phyloP scores from a whole-genome alignment of 176 grass and related monocot genomes.

The Dendrocalamus sinicus region DNA sequence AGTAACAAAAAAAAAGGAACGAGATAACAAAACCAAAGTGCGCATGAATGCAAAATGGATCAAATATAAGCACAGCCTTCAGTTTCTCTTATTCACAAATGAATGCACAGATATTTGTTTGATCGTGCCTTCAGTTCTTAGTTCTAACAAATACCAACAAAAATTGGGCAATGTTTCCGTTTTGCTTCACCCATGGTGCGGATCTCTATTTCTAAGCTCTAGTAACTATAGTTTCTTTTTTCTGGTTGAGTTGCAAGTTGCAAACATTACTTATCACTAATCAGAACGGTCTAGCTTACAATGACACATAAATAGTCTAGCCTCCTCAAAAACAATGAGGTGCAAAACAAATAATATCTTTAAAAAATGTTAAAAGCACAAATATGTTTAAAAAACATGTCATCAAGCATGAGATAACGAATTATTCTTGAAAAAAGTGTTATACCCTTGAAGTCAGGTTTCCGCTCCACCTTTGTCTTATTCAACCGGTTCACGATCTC shows the following conservation, averaged over 20 bases:
- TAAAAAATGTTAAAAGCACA: neutral
- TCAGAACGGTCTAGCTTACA: slow-evolving; percentile 11
- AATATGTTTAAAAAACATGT: neutral
- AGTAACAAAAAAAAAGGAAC: slow-evolving; percentile 9
- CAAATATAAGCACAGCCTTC: neutral
- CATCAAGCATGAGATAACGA: neutral
- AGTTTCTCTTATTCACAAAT: slow-evolving; percentile 47
- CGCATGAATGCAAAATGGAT: neutral
- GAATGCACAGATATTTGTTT: no score
- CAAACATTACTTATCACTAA: slow-evolving; percentile 23
- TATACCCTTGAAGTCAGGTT: slow-evolving; percentile 86
- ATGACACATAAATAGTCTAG: neutral
- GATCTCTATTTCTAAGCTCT: slow-evolving; percentile 21
- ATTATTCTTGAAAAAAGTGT: slow-evolving; percentile 33
- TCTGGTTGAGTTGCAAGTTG: slow-evolving; percentile 1
- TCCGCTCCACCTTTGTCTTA: slow-evolving; percentile 97
- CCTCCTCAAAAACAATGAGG: slow-evolving; percentile 2
- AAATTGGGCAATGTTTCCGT: neutral
- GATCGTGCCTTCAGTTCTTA: neutral
- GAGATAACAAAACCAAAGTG: slow-evolving; percentile 27
- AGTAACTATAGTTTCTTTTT: neutral
- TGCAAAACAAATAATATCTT: neutral
- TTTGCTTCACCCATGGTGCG: neutral
- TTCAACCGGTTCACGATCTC: slow-evolving; percentile 92
- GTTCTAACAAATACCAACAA: slow-evolving; percentile 15